These are phyloP conservation scores for Parsonsia alboflavescens DNA, from an alignment of 257 asterid genomes.

Conservation along the genomic window DNA sequence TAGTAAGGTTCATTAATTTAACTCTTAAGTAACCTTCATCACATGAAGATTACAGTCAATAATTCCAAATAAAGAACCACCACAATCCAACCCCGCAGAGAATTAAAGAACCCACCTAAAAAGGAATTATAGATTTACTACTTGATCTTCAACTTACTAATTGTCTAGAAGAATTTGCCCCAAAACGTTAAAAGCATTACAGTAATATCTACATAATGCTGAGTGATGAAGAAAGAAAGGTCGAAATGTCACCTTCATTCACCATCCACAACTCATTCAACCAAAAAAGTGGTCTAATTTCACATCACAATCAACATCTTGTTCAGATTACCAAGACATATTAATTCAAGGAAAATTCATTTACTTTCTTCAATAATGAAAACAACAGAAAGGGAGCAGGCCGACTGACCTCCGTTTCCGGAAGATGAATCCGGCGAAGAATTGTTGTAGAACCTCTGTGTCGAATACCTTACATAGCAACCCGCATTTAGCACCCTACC, in stretches of 20 bases:
- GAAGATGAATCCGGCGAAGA: slow-evolving; percentile 26
- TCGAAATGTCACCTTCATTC: neutral
- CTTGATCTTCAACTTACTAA: neutral
- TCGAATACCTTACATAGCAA: slow-evolving; percentile 64
- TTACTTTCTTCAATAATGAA: neutral
- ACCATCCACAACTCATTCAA: neutral
- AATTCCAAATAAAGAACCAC: neutral
- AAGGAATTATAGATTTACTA: neutral
- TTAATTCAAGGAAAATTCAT: neutral
- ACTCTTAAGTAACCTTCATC: neutral
- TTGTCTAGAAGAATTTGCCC: neutral
- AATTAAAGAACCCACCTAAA: too few relatives aligned
- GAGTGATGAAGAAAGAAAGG: neutral
- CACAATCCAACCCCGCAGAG: neutral
- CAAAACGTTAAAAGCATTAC: neutral
- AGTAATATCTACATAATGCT: neutral
- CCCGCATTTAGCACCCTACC: slow-evolving; percentile 68
- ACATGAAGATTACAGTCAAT: neutral
- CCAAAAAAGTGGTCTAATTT: too few relatives aligned
- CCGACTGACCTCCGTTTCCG: slow-evolving; percentile 39
- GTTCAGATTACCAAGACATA: neutral
- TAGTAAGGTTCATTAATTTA: neutral
- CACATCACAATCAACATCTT: neutral
- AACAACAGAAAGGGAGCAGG: neutral
- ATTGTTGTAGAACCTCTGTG: slow-evolving; percentile 49